Evolutionary conservation across 169 alveolate species (phyloP), one percentile per base, ranked within the genome.

Genomic region (Plasmodium falciparum): DNA sequence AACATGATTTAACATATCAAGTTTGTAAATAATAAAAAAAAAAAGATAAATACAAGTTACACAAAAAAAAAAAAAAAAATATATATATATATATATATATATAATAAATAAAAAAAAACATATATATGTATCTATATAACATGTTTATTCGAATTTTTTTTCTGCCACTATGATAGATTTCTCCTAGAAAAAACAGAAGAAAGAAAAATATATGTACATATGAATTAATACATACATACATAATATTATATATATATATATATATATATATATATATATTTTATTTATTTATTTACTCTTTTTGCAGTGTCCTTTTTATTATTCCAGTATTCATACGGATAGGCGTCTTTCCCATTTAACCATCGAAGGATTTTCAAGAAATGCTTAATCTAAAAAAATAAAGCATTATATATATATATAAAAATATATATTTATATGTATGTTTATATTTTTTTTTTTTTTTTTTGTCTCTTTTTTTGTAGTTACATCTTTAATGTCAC

Each of bases 401-500:
- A 24, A 59, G 13, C 8, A 54, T 7, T 13, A 39, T 33, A 9
- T 24, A 69, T 1, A 26, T 33, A 33, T 6, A 5, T 29, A 29
- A 1, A 29, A 2, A 26, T 3, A 54, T 29, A 33, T 20, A 4
- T 15, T 17, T 61, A n/a, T 11, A 33, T 33, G 0, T 6, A 5
- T 15, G 0, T 62, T 24, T 13, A 1, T 12, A 6, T 61, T 61
- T 61, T 15, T 61, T 61, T 20, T 20, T 17, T 17, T 59, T 59
- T 20, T 15, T 59, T 54, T 72, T 72, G n/a, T 33, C 8, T 73
- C 54, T 15, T n/a, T 56, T 11, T 54, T 12, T n/a, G 13, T 24
- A 1, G 75, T 78, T 59, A 78, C 89, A 65, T 78, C 89, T 24
- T 58, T 33, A 20, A 78, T 22, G 33, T 67, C 89, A 52, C 89